Base-by-base conservation (phyloP, 768 basidiomycete species). In the Macrolepiota albuminosa region DNA sequence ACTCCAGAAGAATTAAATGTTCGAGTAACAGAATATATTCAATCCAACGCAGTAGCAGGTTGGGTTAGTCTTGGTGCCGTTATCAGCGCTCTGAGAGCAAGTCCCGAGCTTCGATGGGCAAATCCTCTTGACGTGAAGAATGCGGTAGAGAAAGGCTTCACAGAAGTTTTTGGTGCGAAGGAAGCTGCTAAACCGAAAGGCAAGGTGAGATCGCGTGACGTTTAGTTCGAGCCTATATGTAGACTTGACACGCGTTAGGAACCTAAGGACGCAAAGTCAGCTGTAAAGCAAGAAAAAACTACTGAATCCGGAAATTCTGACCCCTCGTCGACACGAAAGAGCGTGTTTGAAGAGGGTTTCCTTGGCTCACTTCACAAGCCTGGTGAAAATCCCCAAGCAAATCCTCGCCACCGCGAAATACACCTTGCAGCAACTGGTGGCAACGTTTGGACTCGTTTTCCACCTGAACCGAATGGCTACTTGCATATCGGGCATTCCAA, bases 401-500 rank as follows among this genome's bases (percentile, higher is more conserved):
- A 86, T 59, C 82, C 88, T 3, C 79, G 82, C 54, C 84, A 97
- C 54, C 88, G 89, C 49, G 87, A 93, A 62, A 79, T 84, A 57
- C 97, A 99, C 70, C 76, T 98, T 43, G 80, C 84, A 8, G 80
- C 79, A 6, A 98, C 97, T 0, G 83, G 82, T 14, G 92, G 94
- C 8, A 77, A 83, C 53, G 95, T 98, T 4, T 88, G 88, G 77
- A 99, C 97, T 11, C 92, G 97, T 42, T 99, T 99, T 75, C 97
- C 97, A 29, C 97, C 97, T 2, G 97, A 99, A 75, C 97, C 97
- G 4, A 99, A 99, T 70, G 97, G 97, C 13, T 98, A 84, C 75
- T 81, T 98, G 43, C 97, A 94, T 67, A 89, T 93, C 64, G 96
- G 96, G 3, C 97, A 99, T 69, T 98, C 95, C 53, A 99, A 99